Evolutionary conservation across 257 asterid genomes (phyloP), one percentile per base, ranked within the genome.

Genomic region (Nicotiana otophora): DNA sequence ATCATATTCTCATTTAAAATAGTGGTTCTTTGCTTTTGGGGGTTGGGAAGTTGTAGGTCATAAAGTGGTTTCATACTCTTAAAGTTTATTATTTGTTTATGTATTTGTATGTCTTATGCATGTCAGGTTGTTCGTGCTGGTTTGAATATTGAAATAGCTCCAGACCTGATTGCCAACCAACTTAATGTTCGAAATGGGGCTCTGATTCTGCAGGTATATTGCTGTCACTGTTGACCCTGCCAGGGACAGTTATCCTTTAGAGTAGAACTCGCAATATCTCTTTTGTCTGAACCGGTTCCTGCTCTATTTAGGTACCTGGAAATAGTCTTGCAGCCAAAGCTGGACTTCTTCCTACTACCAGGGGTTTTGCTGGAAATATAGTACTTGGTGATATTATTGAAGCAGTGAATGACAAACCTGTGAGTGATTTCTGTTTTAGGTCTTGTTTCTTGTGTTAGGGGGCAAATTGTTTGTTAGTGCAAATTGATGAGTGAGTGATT

Each of bases 161-260:
- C 97, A 2, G 99, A 94, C 78, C 84, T 88, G 60, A 78, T 92
- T 80, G 98, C 98, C 75, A 96, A 85, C 89, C 99, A 96, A 86
- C 98, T 96, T 81, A 94, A 94, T 83, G 98, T 96, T 83, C 93
- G 93, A 81, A 94, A 90, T 75, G 98, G 99, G 84, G 99, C 99
- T 82, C 89, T 94, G 77, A 81, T 96, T 77, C 85, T 96, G 86
- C 93, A 57, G 97, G 99, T 94, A 78, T 11, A 33, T 26, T 76
- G 78, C 85, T 75, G 58, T 72, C 10, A 19, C 70, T 19, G 62
- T 42, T 70, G 65, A n/a, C 70, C 82, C 33, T 74, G 42, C 63
- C 15, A 39, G 7, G 58, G 11, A 66, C 46, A 39, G 17, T 17
- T 28, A 66, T 58, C 23, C 36, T 53, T 28, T 34, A 46, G 39